These are phyloP conservation scores for Pythium brachiatum DNA, from an alignment of 352 stramenopile species.

Conservation along the genomic window DNA sequence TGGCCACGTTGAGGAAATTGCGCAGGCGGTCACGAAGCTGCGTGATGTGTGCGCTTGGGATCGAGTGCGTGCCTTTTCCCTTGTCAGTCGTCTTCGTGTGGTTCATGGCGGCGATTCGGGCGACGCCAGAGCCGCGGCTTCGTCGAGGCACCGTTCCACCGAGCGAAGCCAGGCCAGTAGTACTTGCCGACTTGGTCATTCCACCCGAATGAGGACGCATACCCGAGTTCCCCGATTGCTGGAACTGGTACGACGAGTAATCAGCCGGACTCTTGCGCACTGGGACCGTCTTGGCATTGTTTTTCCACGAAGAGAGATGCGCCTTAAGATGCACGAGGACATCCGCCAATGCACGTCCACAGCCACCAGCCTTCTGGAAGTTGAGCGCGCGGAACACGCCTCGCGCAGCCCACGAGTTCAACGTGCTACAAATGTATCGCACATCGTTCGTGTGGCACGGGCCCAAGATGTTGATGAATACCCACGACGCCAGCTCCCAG, in stretches of 20 bases:
- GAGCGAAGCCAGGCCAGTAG: conserved; percentile 75
- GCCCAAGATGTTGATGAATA: conserved; percentile 94
- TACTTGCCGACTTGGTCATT: conserved; percentile 88
- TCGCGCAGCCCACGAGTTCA: conserved; percentile 77
- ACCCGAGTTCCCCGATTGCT: conserved; percentile 30
- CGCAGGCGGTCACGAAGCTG: conserved; percentile 95
- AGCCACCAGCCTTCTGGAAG: conserved; percentile 62
- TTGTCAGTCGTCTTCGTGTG: conserved; percentile 64
- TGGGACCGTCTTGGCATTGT: conserved; percentile 76
- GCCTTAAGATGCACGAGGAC: conserved; percentile 66
- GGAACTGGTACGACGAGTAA: conserved; percentile 84
- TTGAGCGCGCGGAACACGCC: conserved; percentile 80
- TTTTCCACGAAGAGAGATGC: conserved; percentile 66
- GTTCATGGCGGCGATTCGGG: conserved; percentile 77
- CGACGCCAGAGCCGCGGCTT: conserved; percentile 78
- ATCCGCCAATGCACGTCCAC: conserved; percentile 64
- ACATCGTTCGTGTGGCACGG: conserved; percentile 94
- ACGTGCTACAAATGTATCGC: conserved; percentile 84
- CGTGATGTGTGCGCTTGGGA: conserved; percentile 78
- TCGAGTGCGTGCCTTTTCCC: conserved; percentile 67
- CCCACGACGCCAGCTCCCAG: conserved; percentile 95
- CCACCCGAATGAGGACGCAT: conserved; percentile 41
- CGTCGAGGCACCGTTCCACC: conserved; percentile 70
- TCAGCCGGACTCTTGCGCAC: conserved; percentile 80
- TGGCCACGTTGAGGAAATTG: conserved; percentile 92